phyloP scores from a whole-genome alignment of 495 filamentous ascomycete genomes.

The Cercophora newfieldiana region DNA sequence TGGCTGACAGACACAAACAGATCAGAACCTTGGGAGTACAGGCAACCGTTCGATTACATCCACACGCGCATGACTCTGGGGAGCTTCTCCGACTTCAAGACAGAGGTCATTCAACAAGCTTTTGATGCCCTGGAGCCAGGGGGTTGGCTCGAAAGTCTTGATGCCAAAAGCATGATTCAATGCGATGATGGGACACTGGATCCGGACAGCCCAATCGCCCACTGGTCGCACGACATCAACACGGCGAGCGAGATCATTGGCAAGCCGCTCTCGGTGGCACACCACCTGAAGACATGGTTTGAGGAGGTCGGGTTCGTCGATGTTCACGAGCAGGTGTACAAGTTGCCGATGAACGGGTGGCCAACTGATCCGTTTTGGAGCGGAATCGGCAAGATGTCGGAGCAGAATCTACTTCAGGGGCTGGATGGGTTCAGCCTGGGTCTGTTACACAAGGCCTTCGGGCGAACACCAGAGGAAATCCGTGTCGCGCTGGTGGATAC shows the following conservation, averaged over 20 bases:
- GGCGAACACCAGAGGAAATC: constrained; percentile 43
- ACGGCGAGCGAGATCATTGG: constrained; percentile 50
- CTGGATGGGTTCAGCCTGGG: constrained; percentile 34
- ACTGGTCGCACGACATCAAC: constrained; percentile 54
- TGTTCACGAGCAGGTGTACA: constrained; percentile 55
- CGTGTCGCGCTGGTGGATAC: constrained; percentile 26
- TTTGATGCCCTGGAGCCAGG: constrained; percentile 59
- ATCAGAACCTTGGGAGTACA: constrained; percentile 28
- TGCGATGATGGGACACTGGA: constrained; percentile 64
- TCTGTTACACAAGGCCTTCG: constrained; percentile 36
- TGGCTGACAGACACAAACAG: constrained; percentile 4
- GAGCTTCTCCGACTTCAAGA: constrained; percentile 47
- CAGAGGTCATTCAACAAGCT: constrained; percentile 38
- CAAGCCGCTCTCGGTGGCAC: constrained; percentile 53
- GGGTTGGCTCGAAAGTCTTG: constrained; percentile 67
- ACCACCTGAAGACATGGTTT: constrained; percentile 56
- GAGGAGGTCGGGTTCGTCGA: constrained; percentile 64
- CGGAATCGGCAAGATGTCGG: constrained; percentile 39
- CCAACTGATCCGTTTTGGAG: constrained; percentile 28
- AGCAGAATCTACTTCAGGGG: constrained; percentile 33
- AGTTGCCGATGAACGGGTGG: constrained; percentile 61
- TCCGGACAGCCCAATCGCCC: constrained; percentile 41
- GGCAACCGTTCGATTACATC: constrained; percentile 46
- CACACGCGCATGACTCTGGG: constrained; percentile 50
- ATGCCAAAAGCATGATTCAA: constrained; percentile 54